Conservation (phyloP, 208 protist genomes). For the Herpetomonas samuelpessoai region DNA sequence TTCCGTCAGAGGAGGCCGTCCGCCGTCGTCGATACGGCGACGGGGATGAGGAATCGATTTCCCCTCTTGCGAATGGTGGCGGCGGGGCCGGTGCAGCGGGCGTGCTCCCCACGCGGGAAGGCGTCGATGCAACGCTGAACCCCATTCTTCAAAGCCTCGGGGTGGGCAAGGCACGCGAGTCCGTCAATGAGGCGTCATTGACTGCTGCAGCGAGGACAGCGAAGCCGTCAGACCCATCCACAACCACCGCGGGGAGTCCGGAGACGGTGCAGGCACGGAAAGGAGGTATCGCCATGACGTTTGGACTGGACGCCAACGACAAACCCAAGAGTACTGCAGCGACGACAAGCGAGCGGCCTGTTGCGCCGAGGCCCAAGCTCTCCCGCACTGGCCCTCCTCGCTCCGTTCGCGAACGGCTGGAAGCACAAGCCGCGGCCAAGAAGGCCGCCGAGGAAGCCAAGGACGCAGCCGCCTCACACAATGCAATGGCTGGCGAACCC, state of each 20-base stretch:
- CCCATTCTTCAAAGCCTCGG: neutral
- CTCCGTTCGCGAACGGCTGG: neutral
- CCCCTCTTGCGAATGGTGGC: too few species aligned
- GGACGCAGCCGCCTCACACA: too few species aligned
- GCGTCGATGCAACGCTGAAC: slow-evolving; percentile 13
- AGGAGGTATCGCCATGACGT: slow-evolving; percentile 44
- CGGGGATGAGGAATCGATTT: slow-evolving; percentile 1
- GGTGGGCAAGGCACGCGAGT: neutral
- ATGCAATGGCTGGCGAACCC: too few species aligned
- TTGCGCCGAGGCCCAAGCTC: neutral
- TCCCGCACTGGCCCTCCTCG: neutral
- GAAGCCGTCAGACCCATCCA: too few species aligned
- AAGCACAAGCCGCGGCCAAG: neutral
- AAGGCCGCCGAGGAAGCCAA: neutral
- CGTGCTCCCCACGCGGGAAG: slow-evolving; percentile 27
- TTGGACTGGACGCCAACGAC: slow-evolving; percentile 7
- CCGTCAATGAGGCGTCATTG: neutral
- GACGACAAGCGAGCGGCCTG: neutral
- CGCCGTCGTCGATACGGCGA: slow-evolving; percentile 3
- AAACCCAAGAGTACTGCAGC: neutral
- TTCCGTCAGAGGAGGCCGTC: slow-evolving; percentile 14
- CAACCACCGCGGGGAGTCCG: neutral
- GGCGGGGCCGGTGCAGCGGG: slow-evolving; percentile 3
- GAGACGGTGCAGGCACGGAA: slow-evolving; percentile 3
- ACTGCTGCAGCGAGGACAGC: too few species aligned